These are phyloP conservation scores for Polytolypa hystricis DNA, from an alignment of 2,329 filamentous ascomycete species.

Conservation along the genomic window DNA sequence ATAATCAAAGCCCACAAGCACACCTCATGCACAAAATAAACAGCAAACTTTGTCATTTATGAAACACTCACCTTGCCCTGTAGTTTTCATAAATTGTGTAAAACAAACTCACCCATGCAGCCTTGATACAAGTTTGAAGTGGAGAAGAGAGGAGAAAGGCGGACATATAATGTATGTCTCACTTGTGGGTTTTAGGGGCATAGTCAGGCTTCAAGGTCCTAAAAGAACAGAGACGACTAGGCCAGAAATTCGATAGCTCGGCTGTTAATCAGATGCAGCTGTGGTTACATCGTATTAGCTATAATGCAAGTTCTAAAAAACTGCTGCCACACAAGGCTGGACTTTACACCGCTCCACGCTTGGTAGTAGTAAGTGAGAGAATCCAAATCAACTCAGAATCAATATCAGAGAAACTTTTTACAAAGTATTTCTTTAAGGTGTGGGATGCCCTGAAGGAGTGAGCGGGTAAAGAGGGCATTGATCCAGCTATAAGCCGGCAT, in stretches of 20 bases:
- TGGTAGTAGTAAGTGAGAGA: slow-evolving; percentile 14
- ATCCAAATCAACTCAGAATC: slow-evolving; percentile 18
- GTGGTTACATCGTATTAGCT: neutral
- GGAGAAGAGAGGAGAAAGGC: neutral
- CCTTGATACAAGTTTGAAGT: neutral
- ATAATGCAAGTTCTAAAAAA: slow-evolving; percentile 1
- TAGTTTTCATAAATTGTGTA: neutral
- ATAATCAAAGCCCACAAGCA: no score
- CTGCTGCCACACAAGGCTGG: slow-evolving; percentile 36
- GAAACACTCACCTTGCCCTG: no score
- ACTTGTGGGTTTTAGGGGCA: neutral
- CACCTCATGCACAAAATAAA: no score
- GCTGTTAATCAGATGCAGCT: neutral
- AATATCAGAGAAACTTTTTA: slow-evolving; percentile 11
- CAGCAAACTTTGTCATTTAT: no score
- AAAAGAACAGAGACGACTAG: slow-evolving; percentile 1
- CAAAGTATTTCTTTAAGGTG: slow-evolving; percentile 16
- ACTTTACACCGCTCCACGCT: slow-evolving; percentile 57
- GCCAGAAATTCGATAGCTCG: neutral
- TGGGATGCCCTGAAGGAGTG: slow-evolving; percentile 24
- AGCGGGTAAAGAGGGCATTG: slow-evolving; percentile 15
- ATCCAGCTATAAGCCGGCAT: slow-evolving; percentile 41
- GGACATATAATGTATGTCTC: neutral
- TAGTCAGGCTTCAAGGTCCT: neutral
- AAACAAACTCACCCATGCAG: neutral